These are phyloP conservation scores for Tetrahymena malaccensis DNA, from an alignment of 73 alveolate species.

Conservation along the genomic window DNA sequence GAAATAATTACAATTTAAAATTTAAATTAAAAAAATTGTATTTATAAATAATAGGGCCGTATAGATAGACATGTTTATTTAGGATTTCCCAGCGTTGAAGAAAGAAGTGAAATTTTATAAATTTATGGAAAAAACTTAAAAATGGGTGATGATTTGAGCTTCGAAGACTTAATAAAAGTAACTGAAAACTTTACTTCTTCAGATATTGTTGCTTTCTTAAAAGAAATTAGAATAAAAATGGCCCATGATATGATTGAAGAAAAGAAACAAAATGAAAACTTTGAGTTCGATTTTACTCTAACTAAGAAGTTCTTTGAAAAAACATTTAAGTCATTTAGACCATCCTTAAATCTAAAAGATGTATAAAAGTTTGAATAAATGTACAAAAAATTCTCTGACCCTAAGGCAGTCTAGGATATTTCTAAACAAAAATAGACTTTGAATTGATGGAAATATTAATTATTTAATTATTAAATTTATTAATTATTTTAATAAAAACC, in stretches of 20 bases:
- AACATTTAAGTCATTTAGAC: conserved; percentile 10
- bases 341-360: conserved; percentile 1
- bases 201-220: conserved; percentile 54
- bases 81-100: conserved; percentile 60
- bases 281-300: not conserved
- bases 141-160: conserved; percentile 20
- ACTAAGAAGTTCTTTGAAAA: not conserved
- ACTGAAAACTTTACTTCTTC: conserved; percentile 60
- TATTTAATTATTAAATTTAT: not conserved
- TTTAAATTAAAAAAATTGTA: too few species aligned
- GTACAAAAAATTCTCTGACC: conserved; percentile 11
- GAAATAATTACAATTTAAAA: too few species aligned
- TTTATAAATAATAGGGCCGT: conserved; percentile 48
- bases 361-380: not conserved
- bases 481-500: not conserved
- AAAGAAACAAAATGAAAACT: not conserved
- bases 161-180: conserved; percentile 7
- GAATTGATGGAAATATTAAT: not conserved
- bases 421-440: conserved; percentile 13
- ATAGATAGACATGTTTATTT: conserved; percentile 68
- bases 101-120: conserved; percentile 23
- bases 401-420: conserved; percentile 24
- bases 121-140: conserved; percentile 49
- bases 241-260: conserved; percentile 43
- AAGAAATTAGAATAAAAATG: conserved; percentile 38